Percentiles rank a stretch among this genome's conserved stretches.
These are phyloP conservation scores for Rhizopogon salebrosus DNA, from an alignment of 768 basidiomycete genomes.

Conservation along the genomic window DNA sequence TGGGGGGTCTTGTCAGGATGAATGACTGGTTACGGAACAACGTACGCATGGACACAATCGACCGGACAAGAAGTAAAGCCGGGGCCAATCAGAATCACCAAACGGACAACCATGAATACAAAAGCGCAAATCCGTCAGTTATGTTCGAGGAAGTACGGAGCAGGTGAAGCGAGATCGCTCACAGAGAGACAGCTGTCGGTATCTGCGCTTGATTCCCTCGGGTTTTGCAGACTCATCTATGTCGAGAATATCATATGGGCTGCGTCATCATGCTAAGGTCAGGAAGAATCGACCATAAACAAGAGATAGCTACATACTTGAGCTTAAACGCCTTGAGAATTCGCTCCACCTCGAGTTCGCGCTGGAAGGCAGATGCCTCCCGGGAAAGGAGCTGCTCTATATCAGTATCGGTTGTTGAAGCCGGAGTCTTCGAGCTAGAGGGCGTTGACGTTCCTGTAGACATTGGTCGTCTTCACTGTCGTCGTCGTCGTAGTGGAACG, in stretches of 20 bases:
- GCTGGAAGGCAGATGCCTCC: constrained; percentile 81
- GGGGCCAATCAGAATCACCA: background rate
- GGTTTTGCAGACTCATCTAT: constrained; percentile 64
- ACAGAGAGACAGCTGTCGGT: constrained; percentile 82
- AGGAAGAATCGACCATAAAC: background rate
- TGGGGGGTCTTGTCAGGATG: constrained; percentile 98
- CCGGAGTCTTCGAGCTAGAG: constrained; percentile 12
- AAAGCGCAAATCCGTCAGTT: constrained; percentile 1
- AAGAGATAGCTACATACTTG: constrained; percentile 53
- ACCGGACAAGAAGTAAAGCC: constrained; percentile 1
- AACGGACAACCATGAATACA: background rate
- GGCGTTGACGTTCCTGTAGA: constrained; percentile 12
- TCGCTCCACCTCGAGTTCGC: constrained; percentile 86
- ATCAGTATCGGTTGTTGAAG: constrained; percentile 41
- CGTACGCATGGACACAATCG: constrained; percentile 30
- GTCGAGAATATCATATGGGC: constrained; percentile 92
- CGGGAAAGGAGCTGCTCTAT: constrained; percentile 76
- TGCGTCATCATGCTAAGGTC: constrained; percentile 23
- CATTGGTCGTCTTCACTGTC: constrained; percentile 12
- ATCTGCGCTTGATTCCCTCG: constrained; percentile 87
- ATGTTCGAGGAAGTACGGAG: background rate
- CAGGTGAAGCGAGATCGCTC: constrained; percentile 27
- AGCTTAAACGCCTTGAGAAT: constrained; percentile 94
- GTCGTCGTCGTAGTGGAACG: background rate
- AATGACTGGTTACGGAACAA: constrained; percentile 64